Base-by-base conservation (phyloP, 2,329 filamentous ascomycete species). In the Xylaria sp. region DNA sequence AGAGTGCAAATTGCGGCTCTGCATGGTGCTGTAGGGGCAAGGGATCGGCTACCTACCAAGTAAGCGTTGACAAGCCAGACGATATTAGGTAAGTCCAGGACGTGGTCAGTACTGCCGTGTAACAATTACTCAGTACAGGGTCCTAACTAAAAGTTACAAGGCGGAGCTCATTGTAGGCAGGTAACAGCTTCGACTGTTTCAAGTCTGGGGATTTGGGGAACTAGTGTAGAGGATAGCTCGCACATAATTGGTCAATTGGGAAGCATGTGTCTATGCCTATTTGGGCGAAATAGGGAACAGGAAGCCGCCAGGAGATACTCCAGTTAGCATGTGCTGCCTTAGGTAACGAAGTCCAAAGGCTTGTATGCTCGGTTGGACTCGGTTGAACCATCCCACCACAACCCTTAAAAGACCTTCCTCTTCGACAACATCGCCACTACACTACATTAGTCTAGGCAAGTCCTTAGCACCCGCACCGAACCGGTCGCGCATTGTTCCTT, bases 301-400 rank as follows among this genome's bases (percentile, higher is more conserved):
- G 55, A 58, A 46, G 56, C 28, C 20, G 28, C 28, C 28, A 28
- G 3, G 28, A 28, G 28, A 28, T 28, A 5, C 28, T 28, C 28
- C 15, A 6, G 8, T 39, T 7, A 7, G 8, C 9, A 15, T 36
- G 20, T 55, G 15, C 20, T 55, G 28, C 5, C 62, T 68, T 62
- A 69, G 58, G 58, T 63, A 63, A 69, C 36, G 51, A 39, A 28
- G 41, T 31, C 49, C 31, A 8, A 25, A 1, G 39, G 10, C 25
- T 61, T 18, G 18, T 58, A 36, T 36, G 33, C n/a, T 63, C 68
- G 57, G 68, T 46, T 68, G 48, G 62, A 57, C 64, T 67, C 65
- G 68, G 68, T 60, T 58, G 58, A 64, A 63, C 62, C 63, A 62
- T 63, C 67, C 59, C 64, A 67, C 67, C 56, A 62, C 15, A 56